phyloP scores from a whole-genome alignment of 1,284 basidiomycete species.

The Fistulina hepatica region DNA sequence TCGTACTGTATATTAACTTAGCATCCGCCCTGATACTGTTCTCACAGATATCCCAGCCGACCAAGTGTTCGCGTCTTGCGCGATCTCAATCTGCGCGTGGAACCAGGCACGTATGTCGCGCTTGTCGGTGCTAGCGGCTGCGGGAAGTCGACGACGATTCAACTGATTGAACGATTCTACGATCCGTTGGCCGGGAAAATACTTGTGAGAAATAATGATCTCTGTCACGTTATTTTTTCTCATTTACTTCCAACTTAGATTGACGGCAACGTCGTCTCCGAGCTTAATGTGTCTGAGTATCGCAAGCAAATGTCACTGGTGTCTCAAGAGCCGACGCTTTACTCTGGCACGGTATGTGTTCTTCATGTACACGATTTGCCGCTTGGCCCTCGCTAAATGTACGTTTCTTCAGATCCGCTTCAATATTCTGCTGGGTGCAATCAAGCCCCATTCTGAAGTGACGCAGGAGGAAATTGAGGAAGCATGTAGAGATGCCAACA shows the following conservation, averaged over 20 bases:
- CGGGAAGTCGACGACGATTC: conserved; percentile 83
- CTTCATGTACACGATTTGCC: too few relatives aligned
- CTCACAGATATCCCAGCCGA: conserved; percentile 74
- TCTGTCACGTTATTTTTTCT: conserved; percentile 2
- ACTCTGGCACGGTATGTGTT: conserved; percentile 77
- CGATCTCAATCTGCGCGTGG: conserved; percentile 67
- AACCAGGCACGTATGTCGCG: conserved; percentile 86
- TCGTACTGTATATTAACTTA: neutral
- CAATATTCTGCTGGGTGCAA: conserved; percentile 83
- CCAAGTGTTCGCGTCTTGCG: conserved; percentile 80
- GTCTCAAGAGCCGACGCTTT: conserved; percentile 87
- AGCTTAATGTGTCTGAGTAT: conserved; percentile 77
- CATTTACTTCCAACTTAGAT: conserved; percentile 33
- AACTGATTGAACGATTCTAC: conserved; percentile 85
- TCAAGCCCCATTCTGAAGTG: conserved; percentile 71
- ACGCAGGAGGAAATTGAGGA: conserved; percentile 81
- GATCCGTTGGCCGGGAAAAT: conserved; percentile 69
- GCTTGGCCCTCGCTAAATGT: too few relatives aligned
- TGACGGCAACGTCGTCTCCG: conserved; percentile 71
- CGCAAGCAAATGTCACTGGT: conserved; percentile 82
- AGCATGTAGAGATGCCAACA: conserved; percentile 81
- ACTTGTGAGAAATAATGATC: conserved; percentile 31
- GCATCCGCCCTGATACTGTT: neutral
- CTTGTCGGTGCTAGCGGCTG: conserved; percentile 86
- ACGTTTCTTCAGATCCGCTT: too few relatives aligned